A percentile compares a stretch with the other conserved stretches of the same genome.
These are phyloP conservation scores for Micromonas commoda DNA, from an alignment of 139 green algal genomes.

Conservation along the genomic window DNA sequence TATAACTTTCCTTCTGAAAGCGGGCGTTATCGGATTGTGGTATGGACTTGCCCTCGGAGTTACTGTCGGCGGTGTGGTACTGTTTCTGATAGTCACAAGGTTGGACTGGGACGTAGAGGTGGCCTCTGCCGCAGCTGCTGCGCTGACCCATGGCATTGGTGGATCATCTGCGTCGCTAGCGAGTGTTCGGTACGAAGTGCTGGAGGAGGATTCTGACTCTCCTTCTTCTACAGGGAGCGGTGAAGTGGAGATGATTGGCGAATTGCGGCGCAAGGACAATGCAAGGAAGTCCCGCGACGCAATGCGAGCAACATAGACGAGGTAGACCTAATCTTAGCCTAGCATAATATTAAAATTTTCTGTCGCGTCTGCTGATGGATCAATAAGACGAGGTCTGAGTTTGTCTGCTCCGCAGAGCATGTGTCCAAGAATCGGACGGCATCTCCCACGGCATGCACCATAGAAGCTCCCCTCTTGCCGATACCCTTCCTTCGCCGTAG, in stretches of 20 bases:
- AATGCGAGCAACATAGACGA: no score
- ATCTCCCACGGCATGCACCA: no score
- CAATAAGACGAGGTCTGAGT: no score
- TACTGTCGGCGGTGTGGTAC: background rate
- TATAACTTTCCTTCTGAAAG: background rate
- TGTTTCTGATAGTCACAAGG: background rate
- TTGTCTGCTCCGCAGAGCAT: no score
- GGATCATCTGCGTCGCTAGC: background rate
- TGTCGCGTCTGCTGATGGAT: no score
- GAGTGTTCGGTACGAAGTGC: background rate
- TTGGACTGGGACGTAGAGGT: background rate
- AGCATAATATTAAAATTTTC: no score
- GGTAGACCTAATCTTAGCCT: no score
- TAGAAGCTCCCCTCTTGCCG: no score
- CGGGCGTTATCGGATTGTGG: slow-evolving; percentile 1
- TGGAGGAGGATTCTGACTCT: background rate
- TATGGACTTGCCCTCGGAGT: background rate
- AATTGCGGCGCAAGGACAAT: no score
- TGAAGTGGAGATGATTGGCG: background rate
- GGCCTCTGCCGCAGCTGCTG: background rate
- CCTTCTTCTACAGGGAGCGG: background rate
- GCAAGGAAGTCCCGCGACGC: no score
- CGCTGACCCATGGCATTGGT: background rate
- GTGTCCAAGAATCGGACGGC: no score
- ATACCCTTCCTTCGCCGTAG: no score